phyloP scores from a whole-genome alignment of 2,329 filamentous ascomycete species.

The Xylaria sp. region DNA sequence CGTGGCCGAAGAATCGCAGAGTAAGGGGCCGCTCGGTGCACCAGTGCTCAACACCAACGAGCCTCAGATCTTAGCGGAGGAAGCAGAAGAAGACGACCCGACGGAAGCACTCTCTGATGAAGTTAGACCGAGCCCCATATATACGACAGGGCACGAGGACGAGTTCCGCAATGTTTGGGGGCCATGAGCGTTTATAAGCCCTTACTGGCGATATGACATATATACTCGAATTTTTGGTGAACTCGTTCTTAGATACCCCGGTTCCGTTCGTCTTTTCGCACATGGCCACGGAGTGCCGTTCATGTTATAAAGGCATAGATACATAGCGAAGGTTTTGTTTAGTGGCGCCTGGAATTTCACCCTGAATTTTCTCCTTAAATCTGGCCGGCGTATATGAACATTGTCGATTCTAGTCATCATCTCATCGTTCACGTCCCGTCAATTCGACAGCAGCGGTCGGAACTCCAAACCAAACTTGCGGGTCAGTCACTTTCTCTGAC shows the following conservation, averaged over 20 bases:
- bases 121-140: slow-evolving; percentile 21
- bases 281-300: slow-evolving; percentile 5
- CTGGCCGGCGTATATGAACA: not conserved
- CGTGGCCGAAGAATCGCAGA: slow-evolving; percentile 28
- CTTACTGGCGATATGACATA: not conserved
- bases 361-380: not conserved
- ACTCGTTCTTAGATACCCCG: slow-evolving; percentile 24
- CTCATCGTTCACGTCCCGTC: not conserved
- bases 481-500: not conserved
- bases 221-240: slow-evolving; percentile 15
- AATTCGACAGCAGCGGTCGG: not conserved
- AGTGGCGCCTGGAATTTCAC: slow-evolving; percentile 1
- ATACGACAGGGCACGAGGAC: slow-evolving; percentile 25
- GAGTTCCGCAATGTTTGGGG: slow-evolving; percentile 31
- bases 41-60: slow-evolving; percentile 30
- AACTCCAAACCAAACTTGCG: not conserved
- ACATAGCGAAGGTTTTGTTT: slow-evolving; percentile 18
- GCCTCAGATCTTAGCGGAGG: slow-evolving; percentile 31
- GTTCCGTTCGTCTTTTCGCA: slow-evolving; percentile 14
- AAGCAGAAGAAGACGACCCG: slow-evolving; percentile 31
- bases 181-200: slow-evolving; percentile 23
- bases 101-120: slow-evolving; percentile 21
- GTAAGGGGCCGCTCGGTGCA: slow-evolving; percentile 31
- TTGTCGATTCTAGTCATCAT: not conserved
- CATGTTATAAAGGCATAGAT: slow-evolving; percentile 11